phyloP scores from a whole-genome alignment of 148 eudicot species.

The Persicaria tinctoria region DNA sequence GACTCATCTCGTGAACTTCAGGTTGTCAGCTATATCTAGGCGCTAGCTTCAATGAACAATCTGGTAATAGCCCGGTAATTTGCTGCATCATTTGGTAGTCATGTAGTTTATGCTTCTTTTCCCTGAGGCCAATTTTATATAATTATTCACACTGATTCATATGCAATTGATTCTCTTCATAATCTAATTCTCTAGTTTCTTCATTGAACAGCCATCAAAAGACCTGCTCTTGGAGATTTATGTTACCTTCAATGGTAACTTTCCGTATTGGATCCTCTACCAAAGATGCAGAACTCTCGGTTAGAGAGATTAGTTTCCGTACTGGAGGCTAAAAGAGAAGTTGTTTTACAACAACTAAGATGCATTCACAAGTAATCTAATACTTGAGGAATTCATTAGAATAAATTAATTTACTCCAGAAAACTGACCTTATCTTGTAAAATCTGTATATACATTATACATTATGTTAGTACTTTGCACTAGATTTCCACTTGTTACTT shows the following conservation, averaged over 20 bases:
- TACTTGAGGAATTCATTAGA: not conserved
- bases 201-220: not conserved
- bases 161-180: not conserved
- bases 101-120: not conserved
- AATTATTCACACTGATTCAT: not conserved
- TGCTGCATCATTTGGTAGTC: not conserved
- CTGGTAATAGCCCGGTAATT: not conserved
- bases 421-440: not conserved
- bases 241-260: not conserved
- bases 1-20: conserved; percentile 49
- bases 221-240: not conserved
- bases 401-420: not conserved
- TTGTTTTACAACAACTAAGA: not conserved
- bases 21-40: conserved; percentile 53
- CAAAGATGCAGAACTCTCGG: conserved; percentile 9
- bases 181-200: not conserved
- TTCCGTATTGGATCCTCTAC: not conserved
- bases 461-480: not conserved
- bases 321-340: not conserved
- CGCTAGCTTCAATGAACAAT: conserved; percentile 3
- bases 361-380: not conserved
- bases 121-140: not conserved
- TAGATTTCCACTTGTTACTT: not conserved
- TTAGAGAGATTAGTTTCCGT: not conserved
- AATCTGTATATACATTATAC: conserved; percentile 7